phyloP scores from a whole-genome alignment of 2,329 filamentous ascomycete species.

The Blastomyces silverae region DNA sequence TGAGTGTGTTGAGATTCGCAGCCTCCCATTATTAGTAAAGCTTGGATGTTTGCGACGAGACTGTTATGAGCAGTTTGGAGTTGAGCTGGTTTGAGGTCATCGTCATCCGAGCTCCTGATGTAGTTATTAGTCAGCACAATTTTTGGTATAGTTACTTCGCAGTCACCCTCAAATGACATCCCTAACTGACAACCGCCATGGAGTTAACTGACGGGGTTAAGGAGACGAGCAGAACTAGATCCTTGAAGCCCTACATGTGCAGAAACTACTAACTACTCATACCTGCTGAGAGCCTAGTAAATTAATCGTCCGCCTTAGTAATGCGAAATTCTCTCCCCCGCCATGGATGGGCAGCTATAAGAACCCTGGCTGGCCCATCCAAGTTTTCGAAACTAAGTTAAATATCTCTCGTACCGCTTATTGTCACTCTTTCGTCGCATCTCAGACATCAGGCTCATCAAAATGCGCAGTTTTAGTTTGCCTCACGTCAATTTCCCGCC shows the following conservation, averaged over 20 bases:
- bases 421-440: background rate
- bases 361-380: background rate
- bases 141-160: too few relatives aligned
- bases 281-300: too few relatives aligned
- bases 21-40: background rate
- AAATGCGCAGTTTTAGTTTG: background rate
- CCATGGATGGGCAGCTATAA: background rate
- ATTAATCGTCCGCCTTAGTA: background rate
- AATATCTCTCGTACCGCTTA: background rate
- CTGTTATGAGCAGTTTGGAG: background rate
- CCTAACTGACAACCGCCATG: background rate
- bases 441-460: background rate
- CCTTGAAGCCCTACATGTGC: too few relatives aligned
- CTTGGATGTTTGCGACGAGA: background rate
- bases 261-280: background rate
- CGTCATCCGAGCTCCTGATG: background rate
- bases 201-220: background rate
- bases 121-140: conserved; percentile 9
- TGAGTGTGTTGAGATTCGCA: background rate
- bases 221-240: background rate
- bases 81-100: background rate
- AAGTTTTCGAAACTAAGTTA: background rate
- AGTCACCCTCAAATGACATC: too few relatives aligned
- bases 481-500: conserved; percentile 13
- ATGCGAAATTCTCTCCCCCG: background rate